Percentiles rank a stretch among this genome's conserved stretches.
Evolutionary conservation across 1,284 basidiomycete species (phyloP).

Genomic region (Malassezia dermatis): DNA sequence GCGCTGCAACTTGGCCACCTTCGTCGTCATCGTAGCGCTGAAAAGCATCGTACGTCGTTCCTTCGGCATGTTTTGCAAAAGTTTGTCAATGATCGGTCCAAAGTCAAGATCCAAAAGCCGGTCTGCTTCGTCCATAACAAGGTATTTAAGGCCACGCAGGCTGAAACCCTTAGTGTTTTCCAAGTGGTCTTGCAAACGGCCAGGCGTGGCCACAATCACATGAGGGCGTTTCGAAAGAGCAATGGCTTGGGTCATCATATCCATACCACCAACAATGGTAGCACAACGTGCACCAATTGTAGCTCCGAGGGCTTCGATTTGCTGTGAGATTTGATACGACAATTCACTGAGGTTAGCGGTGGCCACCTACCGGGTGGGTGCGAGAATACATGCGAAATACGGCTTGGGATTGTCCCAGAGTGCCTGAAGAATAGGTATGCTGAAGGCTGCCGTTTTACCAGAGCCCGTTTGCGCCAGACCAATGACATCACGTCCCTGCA

Average conservation of each 20-base stretch:
- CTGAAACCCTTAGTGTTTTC: conserved; percentile 98
- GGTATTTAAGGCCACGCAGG: conserved; percentile 71
- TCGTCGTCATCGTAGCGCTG: conserved; percentile 99
- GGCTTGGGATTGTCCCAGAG: conserved; percentile 92
- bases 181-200: conserved; percentile 84
- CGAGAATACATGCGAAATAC: conserved; percentile 83
- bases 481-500: conserved; percentile 87
- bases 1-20: conserved; percentile 90
- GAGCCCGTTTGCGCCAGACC: conserved; percentile 94
- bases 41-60: conserved; percentile 93
- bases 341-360: conserved; percentile 59
- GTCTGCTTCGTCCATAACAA: conserved; percentile 96
- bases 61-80: conserved; percentile 85
- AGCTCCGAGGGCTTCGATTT: conserved; percentile 83
- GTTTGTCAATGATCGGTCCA: conserved; percentile 90
- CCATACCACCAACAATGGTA: conserved; percentile 89
- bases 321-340: conserved; percentile 96
- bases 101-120: conserved; percentile 94
- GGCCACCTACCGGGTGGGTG: conserved; percentile 53
- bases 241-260: conserved; percentile 83
- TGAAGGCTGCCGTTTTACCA: conserved; percentile 96
- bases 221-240: conserved; percentile 72
- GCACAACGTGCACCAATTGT: conserved; percentile 64
- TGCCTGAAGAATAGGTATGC: conserved; percentile 87
- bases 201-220: conserved; percentile 93